Percentiles rank a stretch among this genome's conserved stretches.
Evolutionary conservation across 352 stramenopile genomes (phyloP).

Genomic region (Pythium brachiatum): DNA sequence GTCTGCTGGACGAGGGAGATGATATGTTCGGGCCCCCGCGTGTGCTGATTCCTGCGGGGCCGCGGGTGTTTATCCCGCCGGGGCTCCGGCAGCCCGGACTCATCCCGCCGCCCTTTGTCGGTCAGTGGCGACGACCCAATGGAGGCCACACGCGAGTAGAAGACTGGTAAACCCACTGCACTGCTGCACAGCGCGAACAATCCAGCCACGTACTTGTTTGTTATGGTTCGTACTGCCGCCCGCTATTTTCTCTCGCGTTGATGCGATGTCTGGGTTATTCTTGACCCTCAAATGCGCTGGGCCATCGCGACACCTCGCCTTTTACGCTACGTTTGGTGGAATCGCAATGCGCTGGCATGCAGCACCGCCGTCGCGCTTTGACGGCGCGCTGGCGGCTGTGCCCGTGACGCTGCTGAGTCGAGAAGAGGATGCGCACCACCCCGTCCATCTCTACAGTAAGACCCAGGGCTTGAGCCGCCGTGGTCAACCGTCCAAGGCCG

Average conservation of each 20-base stretch:
- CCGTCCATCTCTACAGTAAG: neutral
- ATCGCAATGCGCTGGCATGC: slow-evolving; percentile 19
- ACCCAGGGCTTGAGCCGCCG: neutral
- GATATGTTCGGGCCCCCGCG: neutral
- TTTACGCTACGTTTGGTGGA: neutral
- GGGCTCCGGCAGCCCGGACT: slow-evolving; percentile 4
- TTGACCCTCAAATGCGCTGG: neutral
- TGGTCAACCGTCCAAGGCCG: neutral
- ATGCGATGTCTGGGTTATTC: neutral
- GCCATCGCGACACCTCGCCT: too few relatives aligned
- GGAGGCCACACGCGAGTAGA: neutral
- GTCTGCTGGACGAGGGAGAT: neutral
- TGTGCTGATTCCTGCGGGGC: neutral
- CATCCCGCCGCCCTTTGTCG: slow-evolving; percentile 5
- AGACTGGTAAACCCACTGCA: slow-evolving; percentile 2
- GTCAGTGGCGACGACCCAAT: neutral
- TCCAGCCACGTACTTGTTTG: neutral
- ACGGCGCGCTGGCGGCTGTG: slow-evolving; percentile 17
- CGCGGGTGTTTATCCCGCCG: neutral
- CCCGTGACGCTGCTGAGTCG: slow-evolving; percentile 23
- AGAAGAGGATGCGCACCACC: slow-evolving; percentile 22
- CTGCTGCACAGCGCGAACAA: too few relatives aligned
- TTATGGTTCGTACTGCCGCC: too few relatives aligned
- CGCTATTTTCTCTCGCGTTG: neutral
- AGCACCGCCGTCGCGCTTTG: slow-evolving; percentile 6